Conservation (phyloP, 345 rosid genomes). For the Hypericum androsaemum region DNA sequence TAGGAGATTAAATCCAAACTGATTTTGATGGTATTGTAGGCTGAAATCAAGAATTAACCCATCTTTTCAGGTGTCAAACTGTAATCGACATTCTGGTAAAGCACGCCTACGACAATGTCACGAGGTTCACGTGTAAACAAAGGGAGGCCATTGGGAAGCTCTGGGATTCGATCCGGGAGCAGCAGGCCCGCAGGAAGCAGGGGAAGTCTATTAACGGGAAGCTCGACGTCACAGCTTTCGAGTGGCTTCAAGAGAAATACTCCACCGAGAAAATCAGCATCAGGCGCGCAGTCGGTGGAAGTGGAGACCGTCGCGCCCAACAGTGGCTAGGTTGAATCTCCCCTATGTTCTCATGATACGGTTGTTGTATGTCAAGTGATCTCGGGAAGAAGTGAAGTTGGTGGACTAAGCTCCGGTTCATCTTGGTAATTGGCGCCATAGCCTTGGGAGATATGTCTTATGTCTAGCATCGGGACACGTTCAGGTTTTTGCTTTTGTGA, state of each 20-base stretch:
- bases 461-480: too few species aligned
- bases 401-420: too few species aligned
- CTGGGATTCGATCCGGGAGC: conserved; percentile 81
- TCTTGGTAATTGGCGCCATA: too few species aligned
- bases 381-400: too few species aligned
- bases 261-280: conserved; percentile 82
- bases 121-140: conserved; percentile 68
- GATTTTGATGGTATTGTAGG: too few species aligned
- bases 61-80: conserved; percentile 78
- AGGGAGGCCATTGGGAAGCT: conserved; percentile 82
- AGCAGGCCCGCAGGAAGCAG: conserved; percentile 71
- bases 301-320: conserved; percentile 75
- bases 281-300: conserved; percentile 70
- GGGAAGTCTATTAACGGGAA: conserved; percentile 87
- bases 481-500: too few species aligned
- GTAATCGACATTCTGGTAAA: conserved; percentile 90
- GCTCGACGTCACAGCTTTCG: conserved; percentile 85
- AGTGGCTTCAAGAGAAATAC: conserved; percentile 80
- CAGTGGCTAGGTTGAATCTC: conserved; percentile 81
- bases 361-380: not conserved
- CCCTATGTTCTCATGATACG: not conserved
- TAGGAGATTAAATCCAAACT: too few species aligned
- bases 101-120: conserved; percentile 73
- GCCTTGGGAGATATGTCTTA: too few species aligned
- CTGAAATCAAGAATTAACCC: not conserved